Conservation (phyloP, 2,329 filamentous ascomycete genomes). For the Cadophora luteo-olivacea region DNA sequence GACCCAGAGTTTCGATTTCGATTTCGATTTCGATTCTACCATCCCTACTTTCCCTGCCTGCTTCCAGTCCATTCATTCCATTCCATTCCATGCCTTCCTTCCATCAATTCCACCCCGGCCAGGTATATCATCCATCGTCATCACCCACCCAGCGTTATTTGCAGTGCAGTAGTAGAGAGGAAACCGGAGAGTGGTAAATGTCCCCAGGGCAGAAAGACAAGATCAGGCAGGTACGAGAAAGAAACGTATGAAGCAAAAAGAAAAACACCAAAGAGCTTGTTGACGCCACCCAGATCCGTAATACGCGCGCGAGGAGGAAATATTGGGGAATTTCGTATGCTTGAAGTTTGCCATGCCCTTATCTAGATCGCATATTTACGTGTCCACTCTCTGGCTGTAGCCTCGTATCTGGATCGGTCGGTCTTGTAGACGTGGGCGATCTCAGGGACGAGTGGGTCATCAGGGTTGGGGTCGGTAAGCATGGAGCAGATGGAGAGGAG, state of each 20-base stretch:
- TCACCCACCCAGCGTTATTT: not conserved
- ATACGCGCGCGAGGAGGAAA: conserved; percentile 14
- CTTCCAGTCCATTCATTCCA: conserved; percentile 4
- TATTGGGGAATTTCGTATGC: conserved; percentile 13
- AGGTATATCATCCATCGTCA: conserved; percentile 4
- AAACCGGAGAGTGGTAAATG: not conserved
- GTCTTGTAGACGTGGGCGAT: conserved; percentile 99
- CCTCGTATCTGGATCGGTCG: conserved; percentile 93
- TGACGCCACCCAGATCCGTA: conserved; percentile 11
- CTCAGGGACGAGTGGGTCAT: conserved; percentile 97
- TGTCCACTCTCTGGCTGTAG: conserved; percentile 97
- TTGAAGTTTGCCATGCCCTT: conserved; percentile 17
- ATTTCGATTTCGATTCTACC: conserved; percentile 1
- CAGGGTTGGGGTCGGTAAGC: conserved; percentile 98
- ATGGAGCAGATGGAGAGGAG: conserved; percentile 99
- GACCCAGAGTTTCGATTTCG: conserved; percentile 1
- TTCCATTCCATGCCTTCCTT: not conserved
- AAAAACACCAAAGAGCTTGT: conserved; percentile 14
- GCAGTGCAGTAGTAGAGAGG: conserved; percentile 4
- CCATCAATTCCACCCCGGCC: not conserved
- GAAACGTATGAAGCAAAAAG: not conserved
- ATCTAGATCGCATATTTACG: conserved; percentile 94
- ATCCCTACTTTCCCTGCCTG: not conserved
- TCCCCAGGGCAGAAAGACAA: not conserved
- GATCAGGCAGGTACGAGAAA: not conserved